Evolutionary conservation across 129 eudicot species (phyloP), one percentile per base, ranked within the genome.

Genomic region (Flaveria trinervia): DNA sequence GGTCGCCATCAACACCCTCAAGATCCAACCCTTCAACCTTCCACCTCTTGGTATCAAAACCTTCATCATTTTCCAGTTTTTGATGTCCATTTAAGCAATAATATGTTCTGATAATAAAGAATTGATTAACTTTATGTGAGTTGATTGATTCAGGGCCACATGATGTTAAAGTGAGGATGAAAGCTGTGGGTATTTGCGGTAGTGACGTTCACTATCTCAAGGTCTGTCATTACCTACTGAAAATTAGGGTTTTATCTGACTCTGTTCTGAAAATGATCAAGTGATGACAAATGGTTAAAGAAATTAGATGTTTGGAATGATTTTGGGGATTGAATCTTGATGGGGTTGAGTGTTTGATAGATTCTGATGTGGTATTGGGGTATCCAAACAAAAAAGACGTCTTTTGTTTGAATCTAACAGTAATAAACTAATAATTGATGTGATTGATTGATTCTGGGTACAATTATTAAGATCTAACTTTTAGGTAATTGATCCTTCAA

Each of bases 1-100:
- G n/a, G 77, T 85, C 44, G 92, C 94, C 4, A 77, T 91, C 49
- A 88, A 91, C 80, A 82, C 83, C 69, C 89, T 94, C 84, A 89
- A 88, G 87, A 94, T 94, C 72, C 92, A 68, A 20, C 99, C 99
- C 46, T 91, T 89, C 70, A 85, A 84, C 43, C 98, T 94, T 46
- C 98, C 97, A 45, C 64, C 94, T 85, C 92, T 94, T 22, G 99
- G 98, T 94, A 82, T 2, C 28, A 36, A 7, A 81, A 3, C 49
- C 23, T 11, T 39, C 76, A 70, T 4, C 7, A 15, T 45, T 4
- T 77, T 8, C 36, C 17, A 45, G 7, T 7, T 7, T 36, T 16
- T 7, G 9, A 1, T 68, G 39, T 33, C 50, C 11, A 30, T 9
- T 51, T n/a, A 12, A 25, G 7, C 28, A 61, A 18, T 9, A 25